Conservation (phyloP, 192 early-diverging fungal genomes). For the Rhizoclosmatium globosum region DNA sequence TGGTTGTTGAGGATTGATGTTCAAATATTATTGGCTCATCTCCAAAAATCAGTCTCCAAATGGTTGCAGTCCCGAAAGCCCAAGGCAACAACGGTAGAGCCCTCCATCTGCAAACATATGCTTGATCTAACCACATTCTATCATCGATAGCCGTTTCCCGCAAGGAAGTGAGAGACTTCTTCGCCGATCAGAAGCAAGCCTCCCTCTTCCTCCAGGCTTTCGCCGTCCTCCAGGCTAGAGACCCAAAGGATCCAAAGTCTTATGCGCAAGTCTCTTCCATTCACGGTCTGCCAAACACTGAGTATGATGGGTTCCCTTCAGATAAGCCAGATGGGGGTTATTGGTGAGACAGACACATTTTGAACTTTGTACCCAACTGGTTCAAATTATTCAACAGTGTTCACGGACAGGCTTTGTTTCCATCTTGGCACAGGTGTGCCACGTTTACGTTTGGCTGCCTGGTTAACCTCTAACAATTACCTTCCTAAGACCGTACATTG, state of each 20-base stretch:
- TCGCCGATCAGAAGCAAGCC: conserved; percentile 1
- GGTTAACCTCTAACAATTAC: neutral
- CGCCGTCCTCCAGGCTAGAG: conserved; percentile 22
- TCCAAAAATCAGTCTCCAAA: no score
- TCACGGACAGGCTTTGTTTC: conserved; percentile 15
- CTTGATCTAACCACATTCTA: no score
- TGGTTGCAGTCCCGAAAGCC: no score
- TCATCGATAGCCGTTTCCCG: neutral
- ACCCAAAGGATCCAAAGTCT: conserved; percentile 25
- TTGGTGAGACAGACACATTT: neutral
- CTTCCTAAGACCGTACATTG: conserved; percentile 16
- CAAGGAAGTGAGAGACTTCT: conserved; percentile 16
- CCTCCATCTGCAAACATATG: no score
- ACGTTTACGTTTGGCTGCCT: neutral
- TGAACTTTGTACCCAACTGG: neutral
- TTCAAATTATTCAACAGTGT: conserved; percentile 13
- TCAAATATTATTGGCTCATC: no score
- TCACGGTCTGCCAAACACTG: conserved; percentile 24
- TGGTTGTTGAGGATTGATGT: no score
- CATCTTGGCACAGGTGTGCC: conserved; percentile 23
- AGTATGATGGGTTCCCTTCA: conserved; percentile 16
- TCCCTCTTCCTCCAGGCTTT: conserved; percentile 30
- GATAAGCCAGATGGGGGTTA: conserved; percentile 24
- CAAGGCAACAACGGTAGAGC: no score
- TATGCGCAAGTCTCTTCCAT: conserved; percentile 24